Evolutionary conservation across 129 eudicot genomes (phyloP), one percentile per base, ranked within the genome.

Genomic region (Escallonia rubra): DNA sequence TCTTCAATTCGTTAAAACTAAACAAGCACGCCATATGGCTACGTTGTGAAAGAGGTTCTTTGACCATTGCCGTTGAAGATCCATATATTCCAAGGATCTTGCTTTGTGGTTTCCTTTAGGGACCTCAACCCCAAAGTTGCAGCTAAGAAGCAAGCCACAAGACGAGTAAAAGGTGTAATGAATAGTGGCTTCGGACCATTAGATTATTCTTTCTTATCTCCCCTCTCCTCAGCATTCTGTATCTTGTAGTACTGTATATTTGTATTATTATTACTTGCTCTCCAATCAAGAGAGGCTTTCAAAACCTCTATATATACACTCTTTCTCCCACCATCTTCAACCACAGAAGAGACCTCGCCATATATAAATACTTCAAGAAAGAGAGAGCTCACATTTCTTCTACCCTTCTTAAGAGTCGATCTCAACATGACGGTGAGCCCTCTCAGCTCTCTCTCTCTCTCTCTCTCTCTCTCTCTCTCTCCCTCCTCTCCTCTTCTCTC

Each of bases 391-490:
- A 6, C 14, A 3, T 12, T 52, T 6, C 12, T 52, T 46, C 8
- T 9, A 46, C 10, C 8, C 10, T 46, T 46, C 8, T 46, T 6
- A 9, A 9, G 46, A 43, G 39, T 45, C n/a, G n/a, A n/a, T 45
- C 61, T 62, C 63, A 16, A 58, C 42, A 74, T 74, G 84, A 69
- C 76, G 34, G 84, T 80, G 14, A 74, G 80, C 58, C 52, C 56
- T 61, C 47, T 66, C 49, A 40, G 59, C 49, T 48, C 61, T 66
- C 67, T 66, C 67, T 50, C 55, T 61, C 63, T 8, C 67, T 57
- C 72, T 59, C 78, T 48, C 61, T 66, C 67, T 66, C 67, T 50
- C 55, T 61, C 63, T 8, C 63, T 58, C 63, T 23, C 63, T 58
- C 43, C 6, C 63, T 61, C 65, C 50, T 41, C 65, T 61, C 65